Evolutionary conservation across 768 basidiomycete genomes (phyloP).

Genomic region (Pleurotus ostreatus): DNA sequence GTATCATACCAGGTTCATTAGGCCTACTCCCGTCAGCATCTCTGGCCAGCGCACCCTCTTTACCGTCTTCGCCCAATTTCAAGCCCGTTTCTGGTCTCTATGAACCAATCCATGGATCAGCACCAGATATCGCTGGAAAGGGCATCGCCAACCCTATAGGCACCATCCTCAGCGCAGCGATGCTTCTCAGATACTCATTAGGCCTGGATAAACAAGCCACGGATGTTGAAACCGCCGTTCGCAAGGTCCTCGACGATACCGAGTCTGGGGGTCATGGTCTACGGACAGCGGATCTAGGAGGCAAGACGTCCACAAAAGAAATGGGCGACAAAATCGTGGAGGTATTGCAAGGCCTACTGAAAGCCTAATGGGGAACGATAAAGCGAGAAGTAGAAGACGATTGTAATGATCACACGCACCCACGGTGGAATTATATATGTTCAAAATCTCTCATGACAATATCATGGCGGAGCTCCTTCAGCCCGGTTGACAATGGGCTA

Average conservation of each 20-base stretch:
- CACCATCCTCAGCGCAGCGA: constrained; percentile 89
- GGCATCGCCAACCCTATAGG: constrained; percentile 94
- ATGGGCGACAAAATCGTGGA: constrained; percentile 84
- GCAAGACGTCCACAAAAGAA: constrained; percentile 67
- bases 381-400: no score
- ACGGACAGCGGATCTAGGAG: constrained; percentile 86
- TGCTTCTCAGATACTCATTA: constrained; percentile 93
- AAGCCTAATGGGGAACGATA: constrained; percentile 11
- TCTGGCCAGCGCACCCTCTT: constrained; percentile 76
- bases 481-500: no score
- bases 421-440: no score
- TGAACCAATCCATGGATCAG: constrained; percentile 96
- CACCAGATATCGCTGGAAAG: constrained; percentile 92
- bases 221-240: constrained; percentile 87
- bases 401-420: no score
- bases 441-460: no score
- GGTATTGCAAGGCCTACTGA: constrained; percentile 57
- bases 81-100: constrained; percentile 86
- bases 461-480: no score
- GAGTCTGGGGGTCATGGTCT: constrained; percentile 69
- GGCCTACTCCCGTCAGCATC: constrained; percentile 96
- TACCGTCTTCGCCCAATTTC: constrained; percentile 46
- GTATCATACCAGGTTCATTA: constrained; percentile 96
- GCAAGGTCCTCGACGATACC: constrained; percentile 76
- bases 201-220: constrained; percentile 81